Evolutionary conservation across 2,329 filamentous ascomycete species (phyloP).

Genomic region (Magnaporthiopsis rhizophila): DNA sequence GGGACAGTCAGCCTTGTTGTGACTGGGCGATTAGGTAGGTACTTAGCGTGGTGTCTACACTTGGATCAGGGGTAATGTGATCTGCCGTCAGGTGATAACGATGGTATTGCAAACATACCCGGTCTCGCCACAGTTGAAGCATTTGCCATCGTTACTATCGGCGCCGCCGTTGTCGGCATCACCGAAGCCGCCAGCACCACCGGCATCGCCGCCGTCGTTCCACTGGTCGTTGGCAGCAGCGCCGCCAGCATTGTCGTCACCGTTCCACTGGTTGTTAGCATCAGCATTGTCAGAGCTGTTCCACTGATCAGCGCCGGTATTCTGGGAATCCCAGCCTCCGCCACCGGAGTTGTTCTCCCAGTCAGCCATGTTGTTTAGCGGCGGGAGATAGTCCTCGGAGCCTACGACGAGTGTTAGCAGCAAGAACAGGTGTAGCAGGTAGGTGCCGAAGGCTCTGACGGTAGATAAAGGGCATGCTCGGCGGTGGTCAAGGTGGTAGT

Average conservation of each 20-base stretch:
- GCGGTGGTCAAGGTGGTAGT: neutral
- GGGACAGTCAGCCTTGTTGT: constrained; percentile 55
- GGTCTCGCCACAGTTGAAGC: constrained; percentile 52
- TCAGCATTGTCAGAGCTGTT: neutral
- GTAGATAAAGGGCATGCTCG: neutral
- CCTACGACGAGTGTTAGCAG: neutral
- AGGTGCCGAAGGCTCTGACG: neutral
- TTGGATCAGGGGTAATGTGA: neutral
- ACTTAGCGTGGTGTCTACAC: constrained; percentile 9
- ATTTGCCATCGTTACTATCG: constrained; percentile 34
- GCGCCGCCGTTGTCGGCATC: constrained; percentile 9
- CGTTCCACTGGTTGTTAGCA: neutral
- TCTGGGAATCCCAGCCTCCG: neutral
- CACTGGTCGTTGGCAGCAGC: neutral
- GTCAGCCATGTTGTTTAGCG: neutral
- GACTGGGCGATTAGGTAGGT: constrained; percentile 26
- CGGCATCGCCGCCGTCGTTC: constrained; percentile 2
- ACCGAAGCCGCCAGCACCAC: constrained; percentile 9
- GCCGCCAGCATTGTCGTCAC: neutral
- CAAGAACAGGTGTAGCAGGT: neutral
- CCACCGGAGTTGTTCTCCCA: neutral
- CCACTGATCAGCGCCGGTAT: neutral
- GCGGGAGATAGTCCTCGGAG: neutral
- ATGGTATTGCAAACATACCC: constrained; percentile 26
- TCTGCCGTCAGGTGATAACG: too few relatives aligned